Percentiles rank a stretch among this genome's conserved stretches.
These are phyloP conservation scores for Leishmania tropica DNA, from an alignment of 208 protist species.

Conservation along the genomic window DNA sequence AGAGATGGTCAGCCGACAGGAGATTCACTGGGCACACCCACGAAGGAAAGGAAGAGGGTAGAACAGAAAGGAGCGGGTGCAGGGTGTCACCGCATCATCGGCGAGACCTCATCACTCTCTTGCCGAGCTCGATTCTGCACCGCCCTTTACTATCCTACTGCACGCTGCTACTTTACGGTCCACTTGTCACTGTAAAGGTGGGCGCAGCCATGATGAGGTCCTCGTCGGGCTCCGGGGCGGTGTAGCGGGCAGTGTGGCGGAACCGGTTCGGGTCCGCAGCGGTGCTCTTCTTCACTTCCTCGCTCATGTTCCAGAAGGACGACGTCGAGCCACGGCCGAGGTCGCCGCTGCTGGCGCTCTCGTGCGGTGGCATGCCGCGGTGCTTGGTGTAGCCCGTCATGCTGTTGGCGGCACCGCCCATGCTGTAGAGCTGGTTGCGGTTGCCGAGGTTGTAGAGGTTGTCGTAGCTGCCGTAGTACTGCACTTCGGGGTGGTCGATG, in stretches of 20 bases:
- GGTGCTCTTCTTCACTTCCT: conserved; percentile 18
- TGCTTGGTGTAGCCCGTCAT: conserved; percentile 14
- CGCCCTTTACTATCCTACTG: not conserved
- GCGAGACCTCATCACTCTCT: not conserved
- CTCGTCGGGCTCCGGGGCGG: conserved; percentile 25
- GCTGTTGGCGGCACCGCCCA: not conserved
- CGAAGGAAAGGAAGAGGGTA: not conserved
- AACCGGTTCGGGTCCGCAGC: conserved; percentile 15
- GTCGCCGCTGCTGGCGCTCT: conserved; percentile 19
- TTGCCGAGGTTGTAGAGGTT: conserved; percentile 29
- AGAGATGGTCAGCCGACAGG: not conserved
- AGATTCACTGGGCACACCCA: not conserved
- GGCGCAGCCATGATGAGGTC: conserved; percentile 27
- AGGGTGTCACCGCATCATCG: not conserved
- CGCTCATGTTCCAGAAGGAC: conserved; percentile 16
- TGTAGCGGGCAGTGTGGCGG: conserved; percentile 30
- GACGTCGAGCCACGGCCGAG: conserved; percentile 5
- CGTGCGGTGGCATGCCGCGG: conserved; percentile 4
- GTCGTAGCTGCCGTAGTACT: conserved; percentile 36
- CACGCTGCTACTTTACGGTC: conserved; percentile 7
- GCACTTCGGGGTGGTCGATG: not conserved
- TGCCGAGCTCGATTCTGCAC: not conserved
- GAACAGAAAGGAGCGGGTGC: not conserved
- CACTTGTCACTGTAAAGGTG: conserved; percentile 30
- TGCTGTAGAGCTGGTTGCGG: conserved; percentile 17